Base-by-base conservation (phyloP, 257 asterid genomes). In the Solanum arcanum region DNA sequence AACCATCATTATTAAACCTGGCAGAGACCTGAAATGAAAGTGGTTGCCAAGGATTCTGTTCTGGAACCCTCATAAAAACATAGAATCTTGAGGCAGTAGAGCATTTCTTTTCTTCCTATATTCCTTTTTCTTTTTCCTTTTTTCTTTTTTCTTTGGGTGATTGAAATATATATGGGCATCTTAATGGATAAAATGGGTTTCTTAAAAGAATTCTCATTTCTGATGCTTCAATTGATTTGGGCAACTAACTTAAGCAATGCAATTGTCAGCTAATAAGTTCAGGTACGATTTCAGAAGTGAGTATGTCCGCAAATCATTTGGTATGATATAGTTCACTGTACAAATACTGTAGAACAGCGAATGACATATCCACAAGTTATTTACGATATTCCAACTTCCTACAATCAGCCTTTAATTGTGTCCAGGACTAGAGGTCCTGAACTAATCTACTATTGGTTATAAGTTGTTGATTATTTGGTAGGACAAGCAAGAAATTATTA, bases 401-500 rank as follows among this genome's bases (percentile, higher is more conserved):
- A 44, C 62, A 14, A 44, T 77, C 62, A 77, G n/a, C 62, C 13
- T 42, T 77, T 14, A 44, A 13, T 23, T n/a, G 15, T 77, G 60
- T 11, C 9, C 62, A 15, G 83, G 15, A 14, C 62, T 41, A 44
- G 83, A 77, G 39, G 39, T 42, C 83, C 62, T 42, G 59, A 44
- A 42, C 60, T 42, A 14, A 42, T 42, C 83, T 44, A 42, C 39
- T 27, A 77, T 42, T 77, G 62, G 13, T 44, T 29, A 42, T 76
- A 77, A 42, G 62, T 76, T 23, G 83, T 77, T 42, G 83, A 46
- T 75, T 87, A 66, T 84, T 89, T 90, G 90, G 87, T 93, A 95
- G 98, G 98, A 97, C 90, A 95, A 88, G 93, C 97, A 92, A 70
- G 99, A 97, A 91, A 95, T 95, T 86, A 93, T 97, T 33, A 97